Conservation (phyloP, 2,329 filamentous ascomycete genomes). For the Eurotiales sp. region DNA sequence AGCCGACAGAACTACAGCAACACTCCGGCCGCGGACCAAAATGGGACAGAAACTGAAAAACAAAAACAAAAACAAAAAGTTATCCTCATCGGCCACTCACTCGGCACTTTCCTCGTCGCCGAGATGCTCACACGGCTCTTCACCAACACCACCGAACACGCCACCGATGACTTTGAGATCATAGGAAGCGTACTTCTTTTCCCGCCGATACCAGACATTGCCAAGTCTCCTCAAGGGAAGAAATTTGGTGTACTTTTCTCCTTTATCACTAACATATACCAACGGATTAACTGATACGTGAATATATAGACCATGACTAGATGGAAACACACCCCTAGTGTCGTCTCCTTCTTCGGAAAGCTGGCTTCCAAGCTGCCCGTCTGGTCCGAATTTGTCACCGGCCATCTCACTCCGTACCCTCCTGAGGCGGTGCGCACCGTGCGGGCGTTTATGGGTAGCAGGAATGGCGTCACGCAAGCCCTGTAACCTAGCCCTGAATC, state of each 20-base stretch:
- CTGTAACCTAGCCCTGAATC: constrained; percentile 1
- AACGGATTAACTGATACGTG: too few relatives aligned
- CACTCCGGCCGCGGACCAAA: too few relatives aligned
- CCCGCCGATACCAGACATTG: constrained; percentile 15
- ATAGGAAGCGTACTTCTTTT: constrained; percentile 12
- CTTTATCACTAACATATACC: too few relatives aligned
- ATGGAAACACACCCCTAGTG: constrained; percentile 10
- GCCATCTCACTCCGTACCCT: constrained; percentile 9
- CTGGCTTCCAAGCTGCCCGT: constrained; percentile 3
- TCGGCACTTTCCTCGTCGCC: constrained; percentile 13
- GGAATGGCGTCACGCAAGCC: constrained; percentile 12
- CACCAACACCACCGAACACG: neutral
- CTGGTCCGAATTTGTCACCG: constrained; percentile 6
- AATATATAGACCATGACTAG: constrained; percentile 5
- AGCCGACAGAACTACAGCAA: too few relatives aligned
- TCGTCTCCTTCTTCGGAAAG: constrained; percentile 6
- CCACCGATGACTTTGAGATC: constrained; percentile 2
- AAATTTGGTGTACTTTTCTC: constrained; percentile 8
- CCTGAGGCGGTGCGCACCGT: constrained; percentile 6
- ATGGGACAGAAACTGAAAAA: too few relatives aligned
- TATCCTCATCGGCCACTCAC: constrained; percentile 13
- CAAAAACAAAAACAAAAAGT: constrained; percentile 8
- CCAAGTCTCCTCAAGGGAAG: constrained; percentile 7
- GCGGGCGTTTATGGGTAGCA: constrained; percentile 8
- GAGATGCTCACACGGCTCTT: constrained; percentile 12